A percentile compares a stretch with the other conserved stretches of the same genome.
These are phyloP conservation scores for Dothideomycetidae sp. DNA, from an alignment of 2,329 filamentous ascomycete species.

Conservation along the genomic window DNA sequence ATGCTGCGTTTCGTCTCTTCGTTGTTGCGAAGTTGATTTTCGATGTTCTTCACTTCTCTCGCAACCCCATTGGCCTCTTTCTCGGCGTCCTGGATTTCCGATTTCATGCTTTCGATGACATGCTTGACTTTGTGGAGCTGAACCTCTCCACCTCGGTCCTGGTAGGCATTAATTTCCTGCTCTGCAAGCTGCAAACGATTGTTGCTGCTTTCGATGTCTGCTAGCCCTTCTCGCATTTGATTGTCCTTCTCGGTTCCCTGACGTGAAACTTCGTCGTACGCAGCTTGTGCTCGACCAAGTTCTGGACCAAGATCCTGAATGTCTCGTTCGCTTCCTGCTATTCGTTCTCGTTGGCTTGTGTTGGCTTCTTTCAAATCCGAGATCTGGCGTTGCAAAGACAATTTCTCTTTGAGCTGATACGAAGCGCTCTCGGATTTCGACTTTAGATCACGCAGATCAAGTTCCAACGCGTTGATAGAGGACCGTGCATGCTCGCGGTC, in stretches of 20 bases:
- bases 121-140: slow-evolving; percentile 61
- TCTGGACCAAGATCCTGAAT: slow-evolving; percentile 61
- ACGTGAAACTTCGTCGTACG: slow-evolving; percentile 61
- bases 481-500: slow-evolving; percentile 61
- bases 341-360: slow-evolving; percentile 51
- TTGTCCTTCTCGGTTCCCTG: slow-evolving; percentile 60
- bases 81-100: slow-evolving; percentile 50
- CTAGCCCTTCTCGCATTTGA: slow-evolving; percentile 54
- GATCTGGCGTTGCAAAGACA: slow-evolving; percentile 54
- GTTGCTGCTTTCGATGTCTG: slow-evolving; percentile 57
- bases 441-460: slow-evolving; percentile 60
- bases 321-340: slow-evolving; percentile 56
- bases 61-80: slow-evolving; percentile 53
- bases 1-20: slow-evolving; percentile 78
- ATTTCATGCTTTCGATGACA: slow-evolving; percentile 42
- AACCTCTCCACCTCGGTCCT: slow-evolving; percentile 57
- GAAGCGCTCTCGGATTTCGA: slow-evolving; percentile 57
- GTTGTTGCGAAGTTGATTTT: slow-evolving; percentile 62
- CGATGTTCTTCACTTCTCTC: slow-evolving; percentile 60
- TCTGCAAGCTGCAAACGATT: slow-evolving; percentile 64
- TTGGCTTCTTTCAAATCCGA: slow-evolving; percentile 58
- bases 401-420: slow-evolving; percentile 70
- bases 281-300: slow-evolving; percentile 59
- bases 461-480: slow-evolving; percentile 53
- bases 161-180: slow-evolving; percentile 64